These are phyloP conservation scores for Citrus glauca DNA, from an alignment of 345 rosid species.

Conservation along the genomic window DNA sequence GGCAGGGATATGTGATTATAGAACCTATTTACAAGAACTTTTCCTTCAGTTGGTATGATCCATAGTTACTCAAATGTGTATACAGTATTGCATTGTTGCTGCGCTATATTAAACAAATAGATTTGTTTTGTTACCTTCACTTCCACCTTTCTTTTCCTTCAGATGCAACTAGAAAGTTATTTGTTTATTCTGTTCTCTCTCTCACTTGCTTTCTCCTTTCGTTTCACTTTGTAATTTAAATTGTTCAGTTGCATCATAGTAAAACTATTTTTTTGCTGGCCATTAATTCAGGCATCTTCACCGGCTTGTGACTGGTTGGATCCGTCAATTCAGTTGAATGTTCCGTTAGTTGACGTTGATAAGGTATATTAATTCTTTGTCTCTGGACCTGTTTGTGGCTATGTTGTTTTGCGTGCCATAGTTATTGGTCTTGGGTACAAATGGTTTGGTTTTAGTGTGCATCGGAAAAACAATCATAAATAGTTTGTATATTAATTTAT, in stretches of 20 bases:
- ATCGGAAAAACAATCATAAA: background rate
- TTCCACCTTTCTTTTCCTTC: background rate
- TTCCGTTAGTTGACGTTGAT: constrained; percentile 94
- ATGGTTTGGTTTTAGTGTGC: background rate
- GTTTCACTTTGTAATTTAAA: background rate
- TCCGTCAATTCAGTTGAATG: constrained; percentile 70
- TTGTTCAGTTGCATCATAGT: background rate
- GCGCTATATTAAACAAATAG: background rate
- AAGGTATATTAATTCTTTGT: constrained; percentile 46
- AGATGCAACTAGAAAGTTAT: background rate
- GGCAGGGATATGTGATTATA: background rate
- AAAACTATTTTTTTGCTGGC: constrained; percentile 10
- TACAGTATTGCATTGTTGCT: background rate
- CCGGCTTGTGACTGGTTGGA: constrained; percentile 58
- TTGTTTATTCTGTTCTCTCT: background rate
- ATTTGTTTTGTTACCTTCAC: background rate
- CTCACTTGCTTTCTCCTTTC: background rate
- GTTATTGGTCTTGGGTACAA: background rate
- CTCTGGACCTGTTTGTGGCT: background rate
- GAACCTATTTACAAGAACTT: background rate
- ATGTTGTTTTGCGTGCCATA: background rate
- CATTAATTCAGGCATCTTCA: constrained; percentile 46
- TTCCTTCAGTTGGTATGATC: background rate
- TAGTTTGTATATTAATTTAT: background rate
- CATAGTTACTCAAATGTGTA: background rate